These are phyloP conservation scores for Saussurea involucrata DNA, from an alignment of 129 eudicot species.

Conservation along the genomic window DNA sequence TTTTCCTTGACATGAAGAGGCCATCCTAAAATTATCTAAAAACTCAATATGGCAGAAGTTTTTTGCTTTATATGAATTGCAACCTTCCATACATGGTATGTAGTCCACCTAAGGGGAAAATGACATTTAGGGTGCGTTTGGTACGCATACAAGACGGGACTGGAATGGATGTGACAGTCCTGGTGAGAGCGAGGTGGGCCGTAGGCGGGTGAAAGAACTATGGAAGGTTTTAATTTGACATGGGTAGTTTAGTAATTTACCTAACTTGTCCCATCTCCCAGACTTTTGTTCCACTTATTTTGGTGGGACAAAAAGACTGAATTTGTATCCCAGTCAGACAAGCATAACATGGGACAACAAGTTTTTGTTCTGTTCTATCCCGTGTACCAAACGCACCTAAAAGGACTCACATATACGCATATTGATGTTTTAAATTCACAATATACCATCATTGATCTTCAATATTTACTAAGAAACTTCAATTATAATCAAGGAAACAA, in stretches of 20 bases:
- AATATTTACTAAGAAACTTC: not conserved
- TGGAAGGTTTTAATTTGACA: not conserved
- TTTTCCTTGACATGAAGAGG: not conserved
- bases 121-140: not conserved
- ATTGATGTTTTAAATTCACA: constrained; percentile 4
- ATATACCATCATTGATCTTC: not conserved
- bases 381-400: not conserved
- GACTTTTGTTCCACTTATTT: not conserved
- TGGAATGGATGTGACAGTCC: not conserved
- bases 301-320: not conserved
- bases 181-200: not conserved
- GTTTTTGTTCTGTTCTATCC: not conserved
- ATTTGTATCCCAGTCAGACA: not conserved
- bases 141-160: not conserved
- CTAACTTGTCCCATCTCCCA: not conserved
- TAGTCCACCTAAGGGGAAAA: not conserved
- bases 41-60: not conserved
- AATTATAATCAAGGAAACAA: not conserved
- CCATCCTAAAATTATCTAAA: not conserved
- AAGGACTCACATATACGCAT: not conserved
- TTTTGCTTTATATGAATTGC: too few species aligned
- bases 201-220: not conserved
- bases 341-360: not conserved
- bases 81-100: too few species aligned
- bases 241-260: not conserved